Evolutionary conservation across 345 rosid genomes (phyloP), one percentile per base, ranked within the genome.

Genomic region (Lumnitzera racemosa): DNA sequence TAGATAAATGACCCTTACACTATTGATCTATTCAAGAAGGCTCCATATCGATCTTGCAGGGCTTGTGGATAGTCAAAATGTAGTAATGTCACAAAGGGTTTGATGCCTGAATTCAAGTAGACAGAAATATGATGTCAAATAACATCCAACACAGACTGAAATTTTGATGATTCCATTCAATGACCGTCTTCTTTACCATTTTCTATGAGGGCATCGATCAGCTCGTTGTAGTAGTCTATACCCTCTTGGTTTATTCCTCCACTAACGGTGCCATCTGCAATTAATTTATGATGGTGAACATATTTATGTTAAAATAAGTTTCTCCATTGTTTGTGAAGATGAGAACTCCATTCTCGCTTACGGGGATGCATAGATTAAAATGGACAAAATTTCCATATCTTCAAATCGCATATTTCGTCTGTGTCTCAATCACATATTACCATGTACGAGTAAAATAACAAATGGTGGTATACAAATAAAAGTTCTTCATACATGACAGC

Each of bases 1-100:
- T 27, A 5, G 31, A 27, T 27, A 27, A 27, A 27, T 36, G 56
- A 16, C 43, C 57, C 78, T 72, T 53, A 75, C 86, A 73, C 71
- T 23, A 78, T 49, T n/a, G 66, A 29, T 15, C 60, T 51, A 25
- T 57, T 69, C 36, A 81, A 69, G 67, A 75, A 67, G 13, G 80
- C 81, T 46, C 72, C 67, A 16, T 81, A 78, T 46, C 74, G 67
- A 15, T 71, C 71, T 50, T 76, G 49, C 46, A 76, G 62, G 49
- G 61, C 41, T 63, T 76, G 74, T 0, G 86, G 79, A 7, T 13
- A 54, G 59, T 81, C 86, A 46, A 73, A 78, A 67, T 81, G 86
- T 13, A 75, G 7, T 2, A 81, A 8, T 14, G 71, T 78, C 47
- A 65, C 77, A 56, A 69, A 67, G 8, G 79, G 86, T 27, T 14